Evolutionary conservation across 176 grass and related monocot genomes (phyloP).

Genomic region (Oryza meyeriana): DNA sequence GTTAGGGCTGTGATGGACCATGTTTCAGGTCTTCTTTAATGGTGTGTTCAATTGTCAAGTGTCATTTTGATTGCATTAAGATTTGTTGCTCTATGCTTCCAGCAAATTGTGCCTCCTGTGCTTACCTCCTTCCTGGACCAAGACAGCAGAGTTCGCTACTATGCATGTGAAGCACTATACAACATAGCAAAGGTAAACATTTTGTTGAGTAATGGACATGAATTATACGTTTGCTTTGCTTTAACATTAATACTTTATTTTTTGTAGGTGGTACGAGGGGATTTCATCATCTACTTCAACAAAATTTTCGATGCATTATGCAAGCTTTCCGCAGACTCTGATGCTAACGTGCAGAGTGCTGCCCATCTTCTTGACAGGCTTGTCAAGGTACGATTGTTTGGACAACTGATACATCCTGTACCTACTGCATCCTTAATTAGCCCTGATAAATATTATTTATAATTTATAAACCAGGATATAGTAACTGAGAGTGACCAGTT

Average conservation of each 20-base stretch:
- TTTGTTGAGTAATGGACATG: background rate
- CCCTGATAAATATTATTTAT: slow-evolving; percentile 37
- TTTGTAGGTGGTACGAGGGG: slow-evolving; percentile 94
- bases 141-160: slow-evolving; percentile 97
- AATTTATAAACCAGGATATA: slow-evolving; percentile 76
- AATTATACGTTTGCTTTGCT: background rate
- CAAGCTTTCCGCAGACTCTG: slow-evolving; percentile 94
- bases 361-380: slow-evolving; percentile 99
- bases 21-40: slow-evolving; percentile 24
- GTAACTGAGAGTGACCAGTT: slow-evolving; percentile 99
- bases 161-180: slow-evolving; percentile 99
- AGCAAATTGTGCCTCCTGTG: slow-evolving; percentile 93
- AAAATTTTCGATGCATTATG: slow-evolving; percentile 96
- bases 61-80: slow-evolving; percentile 31
- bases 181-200: slow-evolving; percentile 96
- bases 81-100: slow-evolving; percentile 11
- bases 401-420: background rate
- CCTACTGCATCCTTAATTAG: slow-evolving; percentile 15
- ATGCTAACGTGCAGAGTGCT: slow-evolving; percentile 97
- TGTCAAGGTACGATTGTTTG: slow-evolving; percentile 64
- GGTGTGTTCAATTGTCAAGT: background rate
- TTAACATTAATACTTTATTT: background rate
- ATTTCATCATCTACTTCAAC: slow-evolving; percentile 96
- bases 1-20: background rate
- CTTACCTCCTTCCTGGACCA: slow-evolving; percentile 74